A percentile compares a stretch with the other conserved stretches of the same genome.
Conservation (phyloP, 495 filamentous ascomycete species). For the Trichoderma virens region DNA sequence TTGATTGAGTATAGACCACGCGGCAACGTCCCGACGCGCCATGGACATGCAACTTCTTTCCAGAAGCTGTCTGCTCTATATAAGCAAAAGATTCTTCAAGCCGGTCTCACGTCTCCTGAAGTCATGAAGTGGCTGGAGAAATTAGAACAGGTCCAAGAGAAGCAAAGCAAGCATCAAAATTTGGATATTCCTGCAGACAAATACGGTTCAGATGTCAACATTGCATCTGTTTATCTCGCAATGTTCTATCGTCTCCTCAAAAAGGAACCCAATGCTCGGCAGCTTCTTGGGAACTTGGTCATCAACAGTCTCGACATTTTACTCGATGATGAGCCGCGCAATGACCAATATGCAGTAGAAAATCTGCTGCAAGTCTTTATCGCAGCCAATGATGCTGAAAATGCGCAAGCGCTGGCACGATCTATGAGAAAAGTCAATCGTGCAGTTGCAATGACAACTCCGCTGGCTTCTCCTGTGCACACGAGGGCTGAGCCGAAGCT, state of each 20-base stretch:
- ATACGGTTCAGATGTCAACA: slow-evolving; percentile 9
- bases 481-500: slow-evolving; percentile 10
- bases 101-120: background rate
- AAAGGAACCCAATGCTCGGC: background rate
- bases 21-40: slow-evolving; percentile 7
- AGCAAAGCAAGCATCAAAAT: slow-evolving; percentile 10
- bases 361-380: slow-evolving; percentile 9
- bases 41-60: slow-evolving; percentile 1
- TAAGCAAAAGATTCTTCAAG: background rate
- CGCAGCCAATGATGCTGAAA: slow-evolving; percentile 1
- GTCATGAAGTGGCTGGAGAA: background rate
- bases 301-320: slow-evolving; percentile 9
- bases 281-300: background rate
- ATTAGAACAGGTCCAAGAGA: slow-evolving; percentile 7
- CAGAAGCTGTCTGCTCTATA: slow-evolving; percentile 10
- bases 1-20: slow-evolving; percentile 8
- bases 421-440: slow-evolving; percentile 7
- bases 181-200: slow-evolving; percentile 7
- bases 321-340: slow-evolving; percentile 10
- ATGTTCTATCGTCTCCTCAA: slow-evolving; percentile 8
- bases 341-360: slow-evolving; percentile 9
- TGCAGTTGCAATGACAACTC: background rate
- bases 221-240: slow-evolving; percentile 9
- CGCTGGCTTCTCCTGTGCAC: background rate
- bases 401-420: slow-evolving; percentile 7